Conservation (phyloP, 2,329 filamentous ascomycete species). For the Epichloe scottii region DNA sequence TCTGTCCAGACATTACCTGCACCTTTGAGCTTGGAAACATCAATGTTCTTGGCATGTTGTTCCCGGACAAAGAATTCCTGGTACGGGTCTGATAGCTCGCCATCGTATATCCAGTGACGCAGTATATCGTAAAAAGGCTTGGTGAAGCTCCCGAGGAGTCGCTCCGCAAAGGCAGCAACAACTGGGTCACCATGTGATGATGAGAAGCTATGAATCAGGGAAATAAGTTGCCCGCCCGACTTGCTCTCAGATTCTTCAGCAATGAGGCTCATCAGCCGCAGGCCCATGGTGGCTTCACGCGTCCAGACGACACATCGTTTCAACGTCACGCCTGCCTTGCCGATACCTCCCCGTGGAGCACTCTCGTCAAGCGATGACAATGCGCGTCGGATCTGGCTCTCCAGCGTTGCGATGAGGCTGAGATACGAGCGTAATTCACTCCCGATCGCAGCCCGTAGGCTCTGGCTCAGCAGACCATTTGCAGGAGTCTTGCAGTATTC, state of each 20-base stretch:
- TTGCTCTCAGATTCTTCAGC: conserved; percentile 76
- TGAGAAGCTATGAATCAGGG: conserved; percentile 84
- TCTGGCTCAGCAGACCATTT: conserved; percentile 81
- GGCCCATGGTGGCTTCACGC: conserved; percentile 86
- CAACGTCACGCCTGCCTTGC: conserved; percentile 81
- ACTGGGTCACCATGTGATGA: conserved; percentile 92
- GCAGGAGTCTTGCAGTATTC: conserved; percentile 71
- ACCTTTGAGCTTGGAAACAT: conserved; percentile 41
- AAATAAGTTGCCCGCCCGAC: conserved; percentile 84
- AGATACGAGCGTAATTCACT: conserved; percentile 82
- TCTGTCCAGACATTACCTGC: conserved; percentile 95
- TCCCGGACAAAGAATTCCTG: conserved; percentile 91
- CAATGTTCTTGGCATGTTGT: conserved; percentile 42
- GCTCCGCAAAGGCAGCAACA: conserved; percentile 84
- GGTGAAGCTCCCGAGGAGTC: conserved; percentile 75
- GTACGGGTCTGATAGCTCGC: conserved; percentile 92
- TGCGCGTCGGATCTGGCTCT: conserved; percentile 80
- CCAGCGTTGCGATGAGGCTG: conserved; percentile 78
- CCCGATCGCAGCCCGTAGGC: conserved; percentile 74
- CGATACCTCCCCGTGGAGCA: conserved; percentile 56
- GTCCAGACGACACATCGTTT: conserved; percentile 97
- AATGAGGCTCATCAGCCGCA: conserved; percentile 86
- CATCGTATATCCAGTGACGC: conserved; percentile 94
- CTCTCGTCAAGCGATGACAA: conserved; percentile 60
- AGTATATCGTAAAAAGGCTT: conserved; percentile 95